Conservation (phyloP, 352 stramenopile genomes). For the Globisporangium nunn region DNA sequence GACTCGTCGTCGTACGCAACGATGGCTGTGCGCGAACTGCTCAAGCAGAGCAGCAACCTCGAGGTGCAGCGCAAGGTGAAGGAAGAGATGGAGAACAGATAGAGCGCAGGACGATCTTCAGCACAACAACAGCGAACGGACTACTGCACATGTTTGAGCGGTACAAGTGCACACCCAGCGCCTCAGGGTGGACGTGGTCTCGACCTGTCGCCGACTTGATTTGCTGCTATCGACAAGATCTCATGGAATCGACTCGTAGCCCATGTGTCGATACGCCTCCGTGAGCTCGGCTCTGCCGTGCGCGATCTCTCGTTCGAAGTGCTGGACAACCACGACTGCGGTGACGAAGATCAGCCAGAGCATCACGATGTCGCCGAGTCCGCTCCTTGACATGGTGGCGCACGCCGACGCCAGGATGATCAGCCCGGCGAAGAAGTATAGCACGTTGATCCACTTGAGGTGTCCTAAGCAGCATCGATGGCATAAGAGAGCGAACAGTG, state of each 20-base stretch:
- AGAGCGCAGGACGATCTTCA: not conserved
- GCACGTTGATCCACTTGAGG: not conserved
- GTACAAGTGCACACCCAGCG: not conserved
- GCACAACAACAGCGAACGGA: too few relatives aligned
- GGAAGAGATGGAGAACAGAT: constrained; percentile 11
- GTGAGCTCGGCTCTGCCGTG: not conserved
- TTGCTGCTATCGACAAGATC: too few relatives aligned
- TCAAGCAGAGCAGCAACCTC: constrained; percentile 89
- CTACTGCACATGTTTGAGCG: not conserved
- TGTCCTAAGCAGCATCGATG: not conserved
- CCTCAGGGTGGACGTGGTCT: too few relatives aligned
- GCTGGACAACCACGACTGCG: not conserved
- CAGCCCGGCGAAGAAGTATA: not conserved
- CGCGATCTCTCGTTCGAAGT: not conserved
- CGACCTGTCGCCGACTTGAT: too few relatives aligned
- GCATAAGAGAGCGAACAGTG: too few relatives aligned
- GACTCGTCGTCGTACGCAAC: constrained; percentile 92
- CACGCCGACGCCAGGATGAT: not conserved
- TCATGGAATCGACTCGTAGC: constrained; percentile 2
- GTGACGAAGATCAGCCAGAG: constrained; percentile 3
- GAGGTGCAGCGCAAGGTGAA: constrained; percentile 29
- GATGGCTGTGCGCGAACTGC: constrained; percentile 94
- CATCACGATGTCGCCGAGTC: not conserved
- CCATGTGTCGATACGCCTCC: constrained; percentile 1
- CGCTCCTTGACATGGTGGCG: not conserved